Conservation (phyloP, 1,139 yeast genomes). For the Zhuliangozyma blackwelliae region DNA sequence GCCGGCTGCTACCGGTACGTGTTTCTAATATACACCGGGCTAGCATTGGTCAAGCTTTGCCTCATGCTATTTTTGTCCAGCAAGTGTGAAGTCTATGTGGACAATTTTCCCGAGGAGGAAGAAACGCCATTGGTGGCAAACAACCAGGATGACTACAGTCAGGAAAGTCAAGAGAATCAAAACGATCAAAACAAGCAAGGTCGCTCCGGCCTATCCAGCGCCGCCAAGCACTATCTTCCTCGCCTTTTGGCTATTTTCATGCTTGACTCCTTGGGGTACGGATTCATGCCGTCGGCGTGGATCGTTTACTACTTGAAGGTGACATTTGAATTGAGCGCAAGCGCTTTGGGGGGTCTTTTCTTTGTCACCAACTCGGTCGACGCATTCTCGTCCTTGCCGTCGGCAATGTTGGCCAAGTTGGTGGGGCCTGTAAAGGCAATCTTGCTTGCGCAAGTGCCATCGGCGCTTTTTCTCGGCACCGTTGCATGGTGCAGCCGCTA, state of each 20-base stretch:
- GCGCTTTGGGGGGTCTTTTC: conserved; percentile 48
- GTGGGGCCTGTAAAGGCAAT: conserved; percentile 82
- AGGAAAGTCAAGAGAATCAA: not conserved
- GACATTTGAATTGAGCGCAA: conserved; percentile 36
- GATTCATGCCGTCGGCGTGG: conserved; percentile 89
- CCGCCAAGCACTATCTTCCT: conserved; percentile 31
- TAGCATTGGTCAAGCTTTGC: conserved; percentile 54
- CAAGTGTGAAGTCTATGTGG: conserved; percentile 44
- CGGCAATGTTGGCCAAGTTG: conserved; percentile 61
- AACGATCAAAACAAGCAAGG: not conserved
- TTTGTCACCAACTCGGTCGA: conserved; percentile 41
- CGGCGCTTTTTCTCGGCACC: conserved; percentile 54
- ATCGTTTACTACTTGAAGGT: conserved; percentile 68
- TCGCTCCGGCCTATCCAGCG: conserved; percentile 18
- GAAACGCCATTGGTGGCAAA: conserved; percentile 4
- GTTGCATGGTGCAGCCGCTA: conserved; percentile 24
- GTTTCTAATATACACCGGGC: conserved; percentile 52
- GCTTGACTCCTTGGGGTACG: conserved; percentile 82
- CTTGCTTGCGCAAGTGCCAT: conserved; percentile 72
- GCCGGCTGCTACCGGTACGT: conserved; percentile 51
- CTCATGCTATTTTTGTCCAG: conserved; percentile 52
- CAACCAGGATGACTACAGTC: conserved; percentile 4
- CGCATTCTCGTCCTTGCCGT: conserved; percentile 12
- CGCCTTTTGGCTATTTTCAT: conserved; percentile 51
- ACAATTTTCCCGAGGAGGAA: conserved; percentile 8